A percentile compares a stretch with the other conserved stretches of the same genome.
These are phyloP conservation scores for Porodaedalea pini DNA, from an alignment of 1,284 basidiomycete species.

Conservation along the genomic window DNA sequence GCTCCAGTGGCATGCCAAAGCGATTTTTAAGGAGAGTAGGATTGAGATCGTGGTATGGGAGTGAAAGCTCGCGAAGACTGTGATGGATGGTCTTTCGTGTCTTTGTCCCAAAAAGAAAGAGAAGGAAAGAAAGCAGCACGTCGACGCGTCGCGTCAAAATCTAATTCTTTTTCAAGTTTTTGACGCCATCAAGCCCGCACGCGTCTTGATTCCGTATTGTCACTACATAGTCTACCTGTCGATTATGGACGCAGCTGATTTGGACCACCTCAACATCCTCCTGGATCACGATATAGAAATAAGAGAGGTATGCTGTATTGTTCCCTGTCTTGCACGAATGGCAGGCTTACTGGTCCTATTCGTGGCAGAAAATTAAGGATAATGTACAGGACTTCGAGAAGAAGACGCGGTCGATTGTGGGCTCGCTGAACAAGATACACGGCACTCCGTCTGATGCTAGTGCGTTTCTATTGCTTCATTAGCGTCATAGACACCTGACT, in stretches of 20 bases:
- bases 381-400: constrained; percentile 71
- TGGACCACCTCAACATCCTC: constrained; percentile 50
- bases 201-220: background rate
- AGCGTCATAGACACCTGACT: constrained; percentile 13
- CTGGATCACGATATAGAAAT: constrained; percentile 51
- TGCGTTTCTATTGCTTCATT: constrained; percentile 33
- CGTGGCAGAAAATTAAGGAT: constrained; percentile 69
- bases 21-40: background rate
- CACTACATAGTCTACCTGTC: constrained; percentile 3
- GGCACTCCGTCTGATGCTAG: constrained; percentile 61
- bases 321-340: background rate
- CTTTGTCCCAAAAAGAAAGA: background rate
- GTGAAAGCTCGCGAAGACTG: background rate
- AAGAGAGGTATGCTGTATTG: constrained; percentile 42
- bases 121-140: constrained; percentile 13
- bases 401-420: constrained; percentile 61
- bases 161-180: background rate
- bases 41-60: no score
- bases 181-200: background rate
- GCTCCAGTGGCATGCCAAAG: constrained; percentile 12
- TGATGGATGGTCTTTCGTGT: no score
- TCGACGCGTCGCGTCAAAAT: constrained; percentile 11
- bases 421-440: constrained; percentile 70
- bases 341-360: background rate
- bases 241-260: constrained; percentile 52